These are phyloP conservation scores for Fusarium bactridioides DNA, from an alignment of 2,329 filamentous ascomycete genomes.

Conservation along the genomic window DNA sequence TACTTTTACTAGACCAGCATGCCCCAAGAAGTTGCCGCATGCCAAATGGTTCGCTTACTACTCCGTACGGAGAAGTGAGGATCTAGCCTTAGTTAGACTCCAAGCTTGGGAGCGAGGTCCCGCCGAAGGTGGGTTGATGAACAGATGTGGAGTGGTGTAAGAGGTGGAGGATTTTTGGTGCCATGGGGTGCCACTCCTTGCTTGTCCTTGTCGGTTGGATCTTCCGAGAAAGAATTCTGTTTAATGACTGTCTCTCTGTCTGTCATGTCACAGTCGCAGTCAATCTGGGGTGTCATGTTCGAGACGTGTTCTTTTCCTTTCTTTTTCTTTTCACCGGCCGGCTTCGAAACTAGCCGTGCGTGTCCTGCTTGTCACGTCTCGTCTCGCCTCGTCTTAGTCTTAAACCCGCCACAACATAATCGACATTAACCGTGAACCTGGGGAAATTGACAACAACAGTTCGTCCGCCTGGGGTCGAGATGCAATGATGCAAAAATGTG, in stretches of 20 bases:
- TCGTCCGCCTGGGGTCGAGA: neutral
- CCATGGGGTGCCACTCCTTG: constrained; percentile 31
- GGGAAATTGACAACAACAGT: constrained; percentile 1
- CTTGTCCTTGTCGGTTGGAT: constrained; percentile 30
- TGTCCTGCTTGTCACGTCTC: neutral
- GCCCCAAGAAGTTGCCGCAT: constrained; percentile 34
- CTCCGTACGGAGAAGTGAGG: constrained; percentile 36
- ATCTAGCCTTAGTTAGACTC: constrained; percentile 38
- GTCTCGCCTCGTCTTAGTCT: neutral
- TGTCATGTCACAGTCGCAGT: constrained; percentile 3
- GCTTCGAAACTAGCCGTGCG: constrained; percentile 5
- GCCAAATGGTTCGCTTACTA: constrained; percentile 43
- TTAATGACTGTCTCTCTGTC: constrained; percentile 13
- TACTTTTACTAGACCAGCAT: constrained; percentile 30
- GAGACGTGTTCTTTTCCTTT: constrained; percentile 24
- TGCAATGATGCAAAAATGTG: constrained; percentile 9
- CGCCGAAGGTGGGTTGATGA: constrained; percentile 43
- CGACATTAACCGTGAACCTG: neutral
- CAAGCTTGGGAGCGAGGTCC: constrained; percentile 41
- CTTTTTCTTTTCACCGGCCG: neutral
- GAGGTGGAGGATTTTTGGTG: constrained; percentile 38
- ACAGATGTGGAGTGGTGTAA: constrained; percentile 42
- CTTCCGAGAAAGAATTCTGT: constrained; percentile 21
- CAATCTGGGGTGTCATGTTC: constrained; percentile 16
- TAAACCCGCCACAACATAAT: neutral